These are phyloP conservation scores for Avena sativa DNA, from an alignment of 176 grass and related monocot species.

Conservation along the genomic window DNA sequence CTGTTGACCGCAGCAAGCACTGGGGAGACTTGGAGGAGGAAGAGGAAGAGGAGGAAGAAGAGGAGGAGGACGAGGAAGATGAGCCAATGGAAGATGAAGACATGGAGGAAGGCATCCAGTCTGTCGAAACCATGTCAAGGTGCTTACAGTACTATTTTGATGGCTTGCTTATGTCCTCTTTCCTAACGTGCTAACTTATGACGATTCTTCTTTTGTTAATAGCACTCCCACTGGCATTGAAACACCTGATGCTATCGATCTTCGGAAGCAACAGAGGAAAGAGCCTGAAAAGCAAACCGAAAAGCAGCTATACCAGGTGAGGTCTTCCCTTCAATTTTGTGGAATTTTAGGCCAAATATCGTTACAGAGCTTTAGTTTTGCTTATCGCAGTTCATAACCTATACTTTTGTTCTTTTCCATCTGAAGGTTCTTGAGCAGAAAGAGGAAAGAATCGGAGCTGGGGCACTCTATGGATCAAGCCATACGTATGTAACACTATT, in stretches of 20 bases:
- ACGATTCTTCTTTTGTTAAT: slow-evolving; percentile 20
- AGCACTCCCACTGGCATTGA: slow-evolving; percentile 98
- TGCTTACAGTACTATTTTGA: slow-evolving; percentile 14
- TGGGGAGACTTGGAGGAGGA: slow-evolving; percentile 94
- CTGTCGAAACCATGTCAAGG: slow-evolving; percentile 92
- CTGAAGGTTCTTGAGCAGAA: slow-evolving; percentile 82
- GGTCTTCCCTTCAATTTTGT: too few species aligned
- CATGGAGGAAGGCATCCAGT: slow-evolving; percentile 85
- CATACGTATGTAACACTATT: slow-evolving; percentile 64
- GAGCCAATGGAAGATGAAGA: slow-evolving; percentile 51
- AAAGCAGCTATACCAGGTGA: slow-evolving; percentile 86
- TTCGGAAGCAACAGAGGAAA: slow-evolving; percentile 93
- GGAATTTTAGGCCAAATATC: too few species aligned
- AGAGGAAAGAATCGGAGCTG: slow-evolving; percentile 73
- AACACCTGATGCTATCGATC: slow-evolving; percentile 96
- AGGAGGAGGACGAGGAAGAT: slow-evolving; percentile 55
- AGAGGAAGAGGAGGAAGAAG: slow-evolving; percentile 71
- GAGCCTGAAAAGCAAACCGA: slow-evolving; percentile 85
- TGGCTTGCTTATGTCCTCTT: neutral
- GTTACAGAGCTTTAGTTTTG: neutral
- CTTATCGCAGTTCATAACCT: slow-evolving; percentile 1
- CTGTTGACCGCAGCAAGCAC: slow-evolving; percentile 88
- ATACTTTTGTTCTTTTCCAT: slow-evolving; percentile 11
- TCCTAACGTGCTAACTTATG: neutral
- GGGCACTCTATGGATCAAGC: slow-evolving; percentile 65